Evolutionary conservation across 2,329 filamentous ascomycete genomes (phyloP).

Genomic region (Aschersonia sp.): DNA sequence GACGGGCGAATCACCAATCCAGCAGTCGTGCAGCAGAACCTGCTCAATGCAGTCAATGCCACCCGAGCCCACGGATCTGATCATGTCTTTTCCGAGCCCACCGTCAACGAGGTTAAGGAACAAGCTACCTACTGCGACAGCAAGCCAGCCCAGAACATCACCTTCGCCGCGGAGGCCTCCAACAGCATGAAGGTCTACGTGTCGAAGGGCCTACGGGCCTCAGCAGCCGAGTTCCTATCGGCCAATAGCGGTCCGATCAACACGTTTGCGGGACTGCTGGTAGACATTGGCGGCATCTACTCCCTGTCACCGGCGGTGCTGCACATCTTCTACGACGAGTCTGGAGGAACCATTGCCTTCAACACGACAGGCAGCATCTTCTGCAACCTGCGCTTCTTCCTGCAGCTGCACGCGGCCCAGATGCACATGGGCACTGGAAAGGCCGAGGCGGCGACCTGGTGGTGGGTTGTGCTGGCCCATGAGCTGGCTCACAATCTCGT

Average conservation of each 20-base stretch:
- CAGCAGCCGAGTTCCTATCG: conserved; percentile 40
- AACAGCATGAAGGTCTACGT: conserved; percentile 65
- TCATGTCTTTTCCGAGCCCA: conserved; percentile 57
- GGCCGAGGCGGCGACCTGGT: conserved; percentile 65
- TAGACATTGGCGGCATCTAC: conserved; percentile 60
- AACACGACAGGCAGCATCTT: conserved; percentile 80
- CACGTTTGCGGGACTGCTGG: conserved; percentile 53
- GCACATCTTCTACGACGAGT: conserved; percentile 77
- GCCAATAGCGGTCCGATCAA: conserved; percentile 49
- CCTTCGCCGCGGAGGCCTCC: conserved; percentile 53
- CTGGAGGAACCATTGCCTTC: conserved; percentile 78
- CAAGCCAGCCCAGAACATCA: conserved; percentile 58
- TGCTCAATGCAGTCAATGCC: conserved; percentile 65
- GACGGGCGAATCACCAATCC: conserved; percentile 44
- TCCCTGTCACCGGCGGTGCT: conserved; percentile 52
- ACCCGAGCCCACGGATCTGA: conserved; percentile 65
- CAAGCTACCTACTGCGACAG: conserved; percentile 78
- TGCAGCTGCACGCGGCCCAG: conserved; percentile 54
- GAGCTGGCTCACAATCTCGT: conserved; percentile 94
- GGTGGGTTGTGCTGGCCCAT: conserved; percentile 93
- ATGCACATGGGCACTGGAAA: conserved; percentile 27
- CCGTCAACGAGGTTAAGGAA: conserved; percentile 62
- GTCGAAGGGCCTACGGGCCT: conserved; percentile 33
- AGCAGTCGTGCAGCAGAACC: conserved; percentile 49
- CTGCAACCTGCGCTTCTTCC: conserved; percentile 83